Base-by-base conservation (phyloP, 257 asterid genomes). In the Solanum ossicruentum region DNA sequence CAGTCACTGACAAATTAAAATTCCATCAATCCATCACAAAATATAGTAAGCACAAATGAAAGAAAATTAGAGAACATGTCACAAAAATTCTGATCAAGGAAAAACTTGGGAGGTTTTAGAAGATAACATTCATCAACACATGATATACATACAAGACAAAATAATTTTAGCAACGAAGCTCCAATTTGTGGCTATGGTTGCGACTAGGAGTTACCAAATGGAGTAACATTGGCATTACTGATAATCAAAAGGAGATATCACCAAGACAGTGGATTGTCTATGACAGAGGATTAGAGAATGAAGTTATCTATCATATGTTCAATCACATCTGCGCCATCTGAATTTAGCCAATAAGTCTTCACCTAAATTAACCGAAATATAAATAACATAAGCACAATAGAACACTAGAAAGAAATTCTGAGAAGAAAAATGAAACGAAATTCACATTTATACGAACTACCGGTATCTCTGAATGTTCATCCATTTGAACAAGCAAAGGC, bases 261-360 rank as follows among this genome's bases (percentile, higher is more conserved):
- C 84, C 56, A 69, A 5, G 71, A 60, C 15, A 70, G 45, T n/a
- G 63, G 23, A 77, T 23, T 60, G 23, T 23, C 61, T n/a, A 49
- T 26, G 82, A 77, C 17, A 16, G 65, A 65, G 26, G 26, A 85
- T 90, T 91, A 93, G 86, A 89, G 89, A 39, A 90, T 88, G 90
- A 94, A 93, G 88, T 92, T 91, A 84, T 94, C 98, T 61, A 94
- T 94, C 94, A 94, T 92, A 86, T 94, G 98, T 87, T 91, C 92
- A 84, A 94, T 95, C 87, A 94, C 98, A 87, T 92, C 98, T 23
- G 96, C 97, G 49, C 98, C 98, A 84, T 94, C 97, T 17, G 97
- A 94, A 87, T 94, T 94, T 86, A 94, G 86, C 98, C 97, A 94
- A 90, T 93, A 94, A 89, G 93, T 92, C 90, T 93, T 93, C 69